phyloP scores from a whole-genome alignment of 257 asterid species.

The Knoxia roxburghii region DNA sequence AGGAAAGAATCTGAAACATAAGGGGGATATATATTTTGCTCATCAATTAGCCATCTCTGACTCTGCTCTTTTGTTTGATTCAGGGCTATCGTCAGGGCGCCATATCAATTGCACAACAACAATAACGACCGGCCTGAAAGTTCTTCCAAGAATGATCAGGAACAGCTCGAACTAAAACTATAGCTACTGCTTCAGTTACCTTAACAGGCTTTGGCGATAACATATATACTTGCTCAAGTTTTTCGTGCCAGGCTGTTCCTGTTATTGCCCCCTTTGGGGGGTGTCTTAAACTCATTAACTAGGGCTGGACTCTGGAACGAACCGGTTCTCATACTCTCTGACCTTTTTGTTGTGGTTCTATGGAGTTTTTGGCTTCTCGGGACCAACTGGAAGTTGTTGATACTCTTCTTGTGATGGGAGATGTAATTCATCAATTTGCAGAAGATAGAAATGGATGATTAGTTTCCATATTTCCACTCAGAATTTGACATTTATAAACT shows the following conservation, averaged over 20 bases:
- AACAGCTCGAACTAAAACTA: conserved; percentile 56
- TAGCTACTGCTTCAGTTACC: conserved; percentile 18
- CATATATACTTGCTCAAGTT: neutral
- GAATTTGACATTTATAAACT: neutral
- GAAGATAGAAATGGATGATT: neutral
- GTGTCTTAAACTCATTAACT: too few relatives aligned
- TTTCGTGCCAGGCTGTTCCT: neutral
- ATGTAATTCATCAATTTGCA: neutral
- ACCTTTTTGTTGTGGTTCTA: too few relatives aligned
- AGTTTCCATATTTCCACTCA: neutral
- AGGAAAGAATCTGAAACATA: neutral
- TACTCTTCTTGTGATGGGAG: neutral
- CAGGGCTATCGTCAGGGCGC: conserved; percentile 61
- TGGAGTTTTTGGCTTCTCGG: neutral
- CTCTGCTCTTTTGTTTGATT: neutral
- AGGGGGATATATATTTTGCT: neutral
- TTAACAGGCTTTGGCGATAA: neutral
- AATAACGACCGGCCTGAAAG: conserved; percentile 23
- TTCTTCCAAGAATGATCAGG: conserved; percentile 41
- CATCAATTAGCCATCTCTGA: neutral
- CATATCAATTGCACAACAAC: conserved; percentile 44
- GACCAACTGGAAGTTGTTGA: too few relatives aligned
- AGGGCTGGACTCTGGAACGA: too few relatives aligned
- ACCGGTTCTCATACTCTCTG: too few relatives aligned
- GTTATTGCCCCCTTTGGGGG: neutral